Evolutionary conservation across 352 stramenopile genomes (phyloP), one percentile per base, ranked within the genome.

Genomic region (Pythium vanterpoolii): DNA sequence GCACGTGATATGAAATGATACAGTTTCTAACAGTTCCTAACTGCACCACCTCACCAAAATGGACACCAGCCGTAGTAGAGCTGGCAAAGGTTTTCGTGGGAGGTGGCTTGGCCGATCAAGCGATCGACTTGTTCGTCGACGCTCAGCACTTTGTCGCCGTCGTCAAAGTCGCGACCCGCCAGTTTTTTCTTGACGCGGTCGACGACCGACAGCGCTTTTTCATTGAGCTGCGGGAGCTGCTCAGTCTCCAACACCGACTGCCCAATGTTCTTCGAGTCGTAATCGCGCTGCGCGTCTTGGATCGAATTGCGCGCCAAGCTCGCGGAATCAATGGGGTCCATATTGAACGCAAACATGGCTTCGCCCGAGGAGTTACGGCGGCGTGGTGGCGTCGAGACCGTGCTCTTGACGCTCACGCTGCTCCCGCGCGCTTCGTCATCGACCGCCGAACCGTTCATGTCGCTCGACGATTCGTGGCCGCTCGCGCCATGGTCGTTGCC

Each of bases 131-230:
- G 98, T 19, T 82, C 83, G 31, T 90, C 77, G 33, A 95, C 84
- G 4, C 69, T 89, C 16, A 95, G 76, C 45, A 91, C 73, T 43
- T 87, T 84, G n/a, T 73, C 69, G 52, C 83, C 86, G 54, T 93
- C 74, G 60, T 94, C 84, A 71, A 99, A 99, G 69, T 99, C 98
- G 5, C 95, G 96, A 10, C 98, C 98, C 3, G 89, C 96, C 27
- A 99, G 81, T 68, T 99, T 99, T 71, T 99, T 98, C 73, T 99
- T 97, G n/a, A 99, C 96, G 31, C 98, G 90, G 34, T 95, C 81
- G 49, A 99, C 96, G 47, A 99, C 97, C 56, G 95, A 97, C 34
- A 99, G 70, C 18, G 96, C 96, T 66, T 94, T 93, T 39, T 91
- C 86, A 57, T 93, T 95, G 61, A 95, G 68, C 64, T 95, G 84